These are phyloP conservation scores for Exophiala sp. DNA, from an alignment of 2,329 filamentous ascomycete species.

Conservation along the genomic window DNA sequence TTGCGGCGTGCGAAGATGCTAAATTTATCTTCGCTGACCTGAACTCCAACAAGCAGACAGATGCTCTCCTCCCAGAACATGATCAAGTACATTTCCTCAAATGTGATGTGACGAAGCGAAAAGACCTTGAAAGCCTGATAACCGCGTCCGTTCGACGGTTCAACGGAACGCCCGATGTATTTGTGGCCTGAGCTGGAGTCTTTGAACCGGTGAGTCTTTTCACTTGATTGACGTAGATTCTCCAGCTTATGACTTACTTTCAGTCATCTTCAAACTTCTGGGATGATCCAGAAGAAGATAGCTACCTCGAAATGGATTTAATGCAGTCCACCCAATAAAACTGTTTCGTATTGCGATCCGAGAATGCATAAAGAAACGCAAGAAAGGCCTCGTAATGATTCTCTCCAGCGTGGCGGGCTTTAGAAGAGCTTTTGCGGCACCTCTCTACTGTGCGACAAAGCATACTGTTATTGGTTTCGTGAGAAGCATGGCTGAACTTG, in stretches of 20 bases:
- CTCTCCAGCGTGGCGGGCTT: background rate
- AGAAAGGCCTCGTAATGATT: conserved; percentile 3
- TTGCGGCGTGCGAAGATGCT: no score
- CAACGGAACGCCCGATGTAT: conserved; percentile 6
- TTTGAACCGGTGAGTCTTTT: conserved; percentile 7
- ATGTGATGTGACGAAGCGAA: conserved; percentile 4
- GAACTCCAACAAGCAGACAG: no score
- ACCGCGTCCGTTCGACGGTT: background rate
- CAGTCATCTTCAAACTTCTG: conserved; percentile 2
- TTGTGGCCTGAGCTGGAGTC: background rate
- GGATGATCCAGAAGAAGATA: conserved; percentile 1
- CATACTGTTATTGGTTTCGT: conserved; percentile 5
- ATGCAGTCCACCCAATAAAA: conserved; percentile 8
- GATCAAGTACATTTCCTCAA: no score
- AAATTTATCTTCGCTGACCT: no score
- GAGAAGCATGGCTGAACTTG: background rate
- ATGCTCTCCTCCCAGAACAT: no score
- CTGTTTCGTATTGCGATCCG: background rate
- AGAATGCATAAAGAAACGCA: background rate
- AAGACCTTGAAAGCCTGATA: background rate
- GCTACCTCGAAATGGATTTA: conserved; percentile 5
- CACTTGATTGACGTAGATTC: no score
- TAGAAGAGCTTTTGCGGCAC: background rate
- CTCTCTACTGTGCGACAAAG: conserved; percentile 4
- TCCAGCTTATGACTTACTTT: no score